Conservation (phyloP, 148 eudicot genomes). For the Rhododendron ferrugineum region DNA sequence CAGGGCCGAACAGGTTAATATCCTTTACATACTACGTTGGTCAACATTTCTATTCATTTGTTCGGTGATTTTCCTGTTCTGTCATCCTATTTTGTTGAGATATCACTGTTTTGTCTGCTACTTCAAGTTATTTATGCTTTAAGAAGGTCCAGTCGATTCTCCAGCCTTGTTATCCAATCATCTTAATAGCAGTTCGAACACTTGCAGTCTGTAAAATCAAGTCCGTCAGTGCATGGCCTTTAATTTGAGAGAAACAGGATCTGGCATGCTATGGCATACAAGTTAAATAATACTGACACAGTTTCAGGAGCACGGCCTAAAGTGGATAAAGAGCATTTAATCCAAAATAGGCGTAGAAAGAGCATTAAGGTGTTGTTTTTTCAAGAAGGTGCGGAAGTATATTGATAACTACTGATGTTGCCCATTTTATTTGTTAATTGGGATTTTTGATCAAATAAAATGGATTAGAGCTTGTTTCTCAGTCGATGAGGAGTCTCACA, state of each 20-base stretch:
- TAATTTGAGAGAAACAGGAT: not conserved
- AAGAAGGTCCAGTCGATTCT: not conserved
- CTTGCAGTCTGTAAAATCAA: not conserved
- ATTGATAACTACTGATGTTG: not conserved
- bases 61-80: not conserved
- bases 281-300: not conserved
- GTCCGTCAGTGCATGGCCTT: not conserved
- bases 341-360: not conserved
- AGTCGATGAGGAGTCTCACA: not conserved
- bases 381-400: not conserved
- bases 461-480: not conserved
- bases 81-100: not conserved
- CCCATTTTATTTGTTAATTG: not conserved
- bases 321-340: not conserved
- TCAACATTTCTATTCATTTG: not conserved
- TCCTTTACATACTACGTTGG: not conserved
- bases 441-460: not conserved
- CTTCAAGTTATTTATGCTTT: not conserved
- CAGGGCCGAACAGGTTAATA: slow-evolving; percentile 80
- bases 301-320: not conserved
- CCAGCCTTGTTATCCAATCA: not conserved
- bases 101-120: not conserved
- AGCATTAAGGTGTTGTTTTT: not conserved
- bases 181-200: not conserved
- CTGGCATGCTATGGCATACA: not conserved